phyloP scores from a whole-genome alignment of 768 basidiomycete species.

The Boletus insuetus region DNA sequence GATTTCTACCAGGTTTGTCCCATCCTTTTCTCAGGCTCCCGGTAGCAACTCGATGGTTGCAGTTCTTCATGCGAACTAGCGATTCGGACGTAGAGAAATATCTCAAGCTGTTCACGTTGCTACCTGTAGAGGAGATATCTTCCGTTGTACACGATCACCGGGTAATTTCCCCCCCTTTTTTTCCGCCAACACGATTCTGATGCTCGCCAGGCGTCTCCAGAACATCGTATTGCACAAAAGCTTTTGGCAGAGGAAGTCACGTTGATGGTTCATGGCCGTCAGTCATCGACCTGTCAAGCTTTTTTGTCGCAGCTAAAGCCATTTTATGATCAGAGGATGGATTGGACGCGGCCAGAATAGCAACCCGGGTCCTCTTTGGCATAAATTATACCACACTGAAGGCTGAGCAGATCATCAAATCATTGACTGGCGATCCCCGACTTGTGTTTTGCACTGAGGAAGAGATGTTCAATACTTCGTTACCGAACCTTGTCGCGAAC shows the following conservation, averaged over 20 bases:
- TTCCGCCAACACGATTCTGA: background rate
- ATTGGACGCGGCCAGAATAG: conserved; percentile 40
- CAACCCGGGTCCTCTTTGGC: conserved; percentile 46
- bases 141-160: conserved; percentile 55
- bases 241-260: conserved; percentile 58
- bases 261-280: conserved; percentile 57
- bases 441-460: conserved; percentile 49
- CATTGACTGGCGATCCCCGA: conserved; percentile 65
- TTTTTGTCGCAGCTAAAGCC: background rate
- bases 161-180: conserved; percentile 34
- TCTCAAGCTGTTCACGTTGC: conserved; percentile 79
- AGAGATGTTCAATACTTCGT: conserved; percentile 51
- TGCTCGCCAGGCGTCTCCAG: conserved; percentile 29
- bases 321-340: conserved; percentile 33
- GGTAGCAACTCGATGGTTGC: background rate
- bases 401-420: conserved; percentile 54
- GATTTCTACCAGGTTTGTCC: conserved; percentile 90
- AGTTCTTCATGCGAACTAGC: conserved; percentile 88
- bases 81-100: conserved; percentile 81
- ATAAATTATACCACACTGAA: conserved; percentile 41
- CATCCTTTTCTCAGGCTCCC: background rate
- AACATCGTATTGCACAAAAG: conserved; percentile 46
- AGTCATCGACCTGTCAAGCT: conserved; percentile 13
- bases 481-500: conserved; percentile 60
- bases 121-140: conserved; percentile 57